Percentiles rank a stretch among this genome's conserved stretches.
These are phyloP conservation scores for Lepidopterella palustris DNA, from an alignment of 495 filamentous ascomycete species.

Conservation along the genomic window DNA sequence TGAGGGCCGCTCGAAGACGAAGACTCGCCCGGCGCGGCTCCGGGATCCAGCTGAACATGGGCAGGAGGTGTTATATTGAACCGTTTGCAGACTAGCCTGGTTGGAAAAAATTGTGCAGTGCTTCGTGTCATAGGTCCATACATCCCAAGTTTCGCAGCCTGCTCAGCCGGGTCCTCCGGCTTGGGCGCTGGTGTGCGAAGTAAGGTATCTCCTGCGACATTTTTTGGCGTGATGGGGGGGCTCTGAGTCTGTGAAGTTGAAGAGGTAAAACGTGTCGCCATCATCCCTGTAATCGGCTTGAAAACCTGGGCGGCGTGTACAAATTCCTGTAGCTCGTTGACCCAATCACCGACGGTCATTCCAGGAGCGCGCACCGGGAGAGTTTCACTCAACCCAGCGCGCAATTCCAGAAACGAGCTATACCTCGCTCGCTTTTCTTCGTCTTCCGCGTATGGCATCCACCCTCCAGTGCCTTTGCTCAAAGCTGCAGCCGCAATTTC, in stretches of 20 bases:
- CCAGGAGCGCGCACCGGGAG: conserved; percentile 54
- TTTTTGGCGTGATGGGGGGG: conserved; percentile 40
- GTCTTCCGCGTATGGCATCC: conserved; percentile 84
- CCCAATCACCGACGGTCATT: conserved; percentile 65
- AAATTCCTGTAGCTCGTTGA: conserved; percentile 80
- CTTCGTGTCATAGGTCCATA: conserved; percentile 81
- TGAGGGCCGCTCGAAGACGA: conserved; percentile 17
- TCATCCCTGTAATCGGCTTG: conserved; percentile 81
- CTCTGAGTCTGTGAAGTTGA: conserved; percentile 47
- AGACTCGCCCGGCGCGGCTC: conserved; percentile 24
- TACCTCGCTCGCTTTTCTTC: conserved; percentile 72
- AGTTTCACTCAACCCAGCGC: conserved; percentile 56
- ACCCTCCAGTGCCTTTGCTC: conserved; percentile 61
- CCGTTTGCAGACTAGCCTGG: conserved; percentile 81
- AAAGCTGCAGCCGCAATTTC: conserved; percentile 68
- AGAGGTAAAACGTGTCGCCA: conserved; percentile 88
- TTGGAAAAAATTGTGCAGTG: conserved; percentile 67
- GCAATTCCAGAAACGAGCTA: conserved; percentile 68
- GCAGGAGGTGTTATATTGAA: conserved; percentile 77
- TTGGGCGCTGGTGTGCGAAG: conserved; percentile 55
- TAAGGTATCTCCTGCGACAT: conserved; percentile 24
- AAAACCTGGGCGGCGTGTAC: conserved; percentile 83
- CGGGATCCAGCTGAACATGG: conserved; percentile 59
- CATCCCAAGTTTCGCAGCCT: conserved; percentile 88
- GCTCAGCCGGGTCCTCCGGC: conserved; percentile 69